Evolutionary conservation across 768 basidiomycete genomes (phyloP).

Genomic region (Suillus paluster): DNA sequence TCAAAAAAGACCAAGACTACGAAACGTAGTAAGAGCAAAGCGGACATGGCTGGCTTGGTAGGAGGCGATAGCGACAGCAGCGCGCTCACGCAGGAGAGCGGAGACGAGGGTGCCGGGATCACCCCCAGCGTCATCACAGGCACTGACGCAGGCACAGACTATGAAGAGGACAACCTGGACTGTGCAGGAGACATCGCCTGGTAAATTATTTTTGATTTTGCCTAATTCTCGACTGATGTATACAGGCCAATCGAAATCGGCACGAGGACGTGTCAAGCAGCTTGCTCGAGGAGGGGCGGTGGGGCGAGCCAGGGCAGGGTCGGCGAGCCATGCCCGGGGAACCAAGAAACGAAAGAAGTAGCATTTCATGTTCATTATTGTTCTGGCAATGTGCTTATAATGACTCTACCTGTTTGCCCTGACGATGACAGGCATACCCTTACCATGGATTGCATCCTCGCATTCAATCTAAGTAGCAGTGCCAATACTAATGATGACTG

Average conservation of each 20-base stretch:
- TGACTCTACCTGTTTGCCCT: neutral
- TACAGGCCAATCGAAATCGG: conserved; percentile 22
- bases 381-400: conserved; percentile 3
- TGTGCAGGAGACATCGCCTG: conserved; percentile 61
- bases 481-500: neutral
- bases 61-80: conserved; percentile 86
- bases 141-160: conserved; percentile 73
- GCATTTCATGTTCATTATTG: conserved; percentile 4
- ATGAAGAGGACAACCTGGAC: conserved; percentile 70
- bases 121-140: conserved; percentile 70
- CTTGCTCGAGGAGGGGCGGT: conserved; percentile 25
- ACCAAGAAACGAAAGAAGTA: conserved; percentile 40
- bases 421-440: neutral
- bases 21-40: conserved; percentile 47
- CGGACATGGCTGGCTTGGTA: conserved; percentile 73
- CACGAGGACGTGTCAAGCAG: conserved; percentile 32
- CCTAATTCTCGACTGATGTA: conserved; percentile 18
- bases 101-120: conserved; percentile 65
- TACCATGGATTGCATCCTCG: neutral
- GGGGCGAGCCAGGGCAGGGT: conserved; percentile 33
- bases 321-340: conserved; percentile 23
- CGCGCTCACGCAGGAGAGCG: conserved; percentile 81
- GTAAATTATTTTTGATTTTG: conserved; percentile 40
- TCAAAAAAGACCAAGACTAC: conserved; percentile 50
- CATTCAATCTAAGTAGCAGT: neutral